Evolutionary conservation across 2,329 filamentous ascomycete genomes (phyloP).

Genomic region (Leptographium galeiforme): DNA sequence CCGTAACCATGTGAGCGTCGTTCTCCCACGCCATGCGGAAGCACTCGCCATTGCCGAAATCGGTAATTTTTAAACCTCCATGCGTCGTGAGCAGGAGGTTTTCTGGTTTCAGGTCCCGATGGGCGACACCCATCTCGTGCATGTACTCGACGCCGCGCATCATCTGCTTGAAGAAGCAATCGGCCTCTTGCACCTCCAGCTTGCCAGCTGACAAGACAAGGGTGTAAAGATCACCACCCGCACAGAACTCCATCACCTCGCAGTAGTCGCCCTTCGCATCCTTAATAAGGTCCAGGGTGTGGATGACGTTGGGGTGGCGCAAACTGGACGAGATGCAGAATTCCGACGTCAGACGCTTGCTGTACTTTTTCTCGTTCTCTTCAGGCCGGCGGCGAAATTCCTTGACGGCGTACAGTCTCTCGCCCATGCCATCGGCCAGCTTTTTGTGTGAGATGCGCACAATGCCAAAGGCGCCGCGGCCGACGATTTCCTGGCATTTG

Average conservation of each 20-base stretch:
- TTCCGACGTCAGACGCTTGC: constrained; percentile 90
- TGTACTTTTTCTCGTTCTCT: constrained; percentile 94
- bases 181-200: constrained; percentile 81
- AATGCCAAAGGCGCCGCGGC: constrained; percentile 91
- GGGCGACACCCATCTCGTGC: constrained; percentile 97
- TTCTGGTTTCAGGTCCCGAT: constrained; percentile 92
- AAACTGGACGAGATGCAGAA: constrained; percentile 98
- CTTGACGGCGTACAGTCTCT: constrained; percentile 94
- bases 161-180: constrained; percentile 98
- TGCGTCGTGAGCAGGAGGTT: constrained; percentile 88
- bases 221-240: constrained; percentile 89
- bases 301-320: constrained; percentile 94
- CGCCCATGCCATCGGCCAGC: constrained; percentile 62
- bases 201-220: constrained; percentile 83
- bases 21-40: constrained; percentile 99
- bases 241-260: constrained; percentile 99
- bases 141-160: constrained; percentile 99
- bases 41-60: constrained; percentile 97
- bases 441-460: constrained; percentile 96
- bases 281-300: constrained; percentile 87
- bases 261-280: constrained; percentile 96
- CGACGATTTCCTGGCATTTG: constrained; percentile 94
- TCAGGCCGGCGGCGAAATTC: constrained; percentile 91
- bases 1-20: constrained; percentile 94
- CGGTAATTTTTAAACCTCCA: constrained; percentile 90